Percentiles rank a stretch among this genome's conserved stretches.
These are phyloP conservation scores for Pueraria montana DNA, from an alignment of 306 rosid species.

Conservation along the genomic window DNA sequence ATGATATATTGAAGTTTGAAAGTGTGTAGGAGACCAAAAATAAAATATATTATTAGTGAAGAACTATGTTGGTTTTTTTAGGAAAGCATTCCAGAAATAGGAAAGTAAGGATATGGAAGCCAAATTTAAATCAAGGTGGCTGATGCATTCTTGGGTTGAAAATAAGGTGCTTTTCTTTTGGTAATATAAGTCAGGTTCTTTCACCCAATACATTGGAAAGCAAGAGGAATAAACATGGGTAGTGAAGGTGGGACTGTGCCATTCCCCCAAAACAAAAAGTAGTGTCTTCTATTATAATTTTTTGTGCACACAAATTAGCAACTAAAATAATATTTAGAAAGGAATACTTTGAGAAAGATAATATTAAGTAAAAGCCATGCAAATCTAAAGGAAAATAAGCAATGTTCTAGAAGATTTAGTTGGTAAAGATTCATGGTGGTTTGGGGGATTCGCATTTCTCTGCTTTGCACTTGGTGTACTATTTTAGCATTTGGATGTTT, in stretches of 20 bases:
- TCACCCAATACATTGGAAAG: neutral
- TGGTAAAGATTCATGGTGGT: constrained; percentile 9
- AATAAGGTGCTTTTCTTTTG: neutral
- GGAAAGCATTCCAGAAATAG: constrained; percentile 7
- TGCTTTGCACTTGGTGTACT: neutral
- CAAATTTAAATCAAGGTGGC: neutral
- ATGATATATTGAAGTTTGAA: neutral
- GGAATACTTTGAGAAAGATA: neutral
- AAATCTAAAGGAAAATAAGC: neutral
- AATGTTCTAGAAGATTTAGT: neutral
- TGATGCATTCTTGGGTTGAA: constrained; percentile 9
- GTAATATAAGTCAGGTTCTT: neutral
- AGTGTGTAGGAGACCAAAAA: neutral
- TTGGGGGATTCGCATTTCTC: neutral
- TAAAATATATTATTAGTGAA: neutral
- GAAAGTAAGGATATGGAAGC: neutral
- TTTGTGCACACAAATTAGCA: neutral
- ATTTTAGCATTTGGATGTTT: constrained; percentile 7
- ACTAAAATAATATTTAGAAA: neutral
- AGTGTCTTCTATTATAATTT: neutral
- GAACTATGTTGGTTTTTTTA: neutral
- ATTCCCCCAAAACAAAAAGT: neutral
- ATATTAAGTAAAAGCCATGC: neutral
- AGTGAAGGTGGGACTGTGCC: neutral
- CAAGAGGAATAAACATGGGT: neutral